These are phyloP conservation scores for Aspergillus ellipticus DNA, from an alignment of 495 filamentous ascomycete species.

Conservation along the genomic window DNA sequence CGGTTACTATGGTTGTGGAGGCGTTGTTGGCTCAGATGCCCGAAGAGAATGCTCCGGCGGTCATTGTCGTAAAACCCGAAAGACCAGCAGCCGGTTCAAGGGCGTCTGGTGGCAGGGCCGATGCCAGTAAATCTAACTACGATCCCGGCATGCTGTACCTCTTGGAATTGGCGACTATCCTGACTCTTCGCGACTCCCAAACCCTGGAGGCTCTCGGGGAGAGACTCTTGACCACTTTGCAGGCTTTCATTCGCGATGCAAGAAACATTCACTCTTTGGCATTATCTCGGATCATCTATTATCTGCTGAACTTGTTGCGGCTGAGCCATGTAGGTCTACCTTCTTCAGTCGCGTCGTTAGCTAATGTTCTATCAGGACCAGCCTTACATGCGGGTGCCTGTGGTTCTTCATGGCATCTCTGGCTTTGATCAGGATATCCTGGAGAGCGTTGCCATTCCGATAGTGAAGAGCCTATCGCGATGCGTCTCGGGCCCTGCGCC, in stretches of 20 bases:
- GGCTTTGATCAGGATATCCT: constrained; percentile 75
- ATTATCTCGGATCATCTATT: constrained; percentile 78
- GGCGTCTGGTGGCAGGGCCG: constrained; percentile 43
- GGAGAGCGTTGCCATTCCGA: constrained; percentile 67
- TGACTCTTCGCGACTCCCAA: constrained; percentile 71
- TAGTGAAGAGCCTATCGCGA: constrained; percentile 72
- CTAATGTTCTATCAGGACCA: constrained; percentile 62
- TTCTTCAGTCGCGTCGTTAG: not conserved
- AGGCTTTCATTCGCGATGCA: constrained; percentile 76
- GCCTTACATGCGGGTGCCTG: constrained; percentile 86
- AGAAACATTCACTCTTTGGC: constrained; percentile 72
- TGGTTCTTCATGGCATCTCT: constrained; percentile 87
- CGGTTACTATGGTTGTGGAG: constrained; percentile 64
- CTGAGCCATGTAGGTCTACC: constrained; percentile 72
- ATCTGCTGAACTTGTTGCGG: constrained; percentile 77
- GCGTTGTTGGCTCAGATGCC: constrained; percentile 80
- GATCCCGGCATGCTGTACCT: constrained; percentile 85
- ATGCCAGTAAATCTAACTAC: constrained; percentile 60
- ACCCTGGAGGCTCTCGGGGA: constrained; percentile 72
- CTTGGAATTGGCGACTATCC: constrained; percentile 80
- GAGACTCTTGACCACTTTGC: constrained; percentile 71
- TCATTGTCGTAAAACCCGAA: constrained; percentile 87
- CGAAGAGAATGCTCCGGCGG: constrained; percentile 72
- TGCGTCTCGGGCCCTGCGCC: constrained; percentile 74
- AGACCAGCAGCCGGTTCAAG: constrained; percentile 50